Base-by-base conservation (phyloP, 345 rosid species). In the Eucalyptus cloeziana region DNA sequence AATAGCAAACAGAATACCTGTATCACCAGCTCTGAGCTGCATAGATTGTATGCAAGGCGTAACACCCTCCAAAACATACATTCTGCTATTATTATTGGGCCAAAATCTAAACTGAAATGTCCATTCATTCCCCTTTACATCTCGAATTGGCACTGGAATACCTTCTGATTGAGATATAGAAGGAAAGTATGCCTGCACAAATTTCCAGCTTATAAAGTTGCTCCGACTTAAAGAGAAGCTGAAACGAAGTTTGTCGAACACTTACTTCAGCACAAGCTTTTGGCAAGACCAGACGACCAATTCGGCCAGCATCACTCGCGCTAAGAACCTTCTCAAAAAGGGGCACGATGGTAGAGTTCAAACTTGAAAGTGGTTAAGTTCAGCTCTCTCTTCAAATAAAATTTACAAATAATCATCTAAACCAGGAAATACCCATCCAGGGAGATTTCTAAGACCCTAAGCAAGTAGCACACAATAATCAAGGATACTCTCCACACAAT, bases 1-100 rank as follows among this genome's bases (percentile, higher is more conserved):
- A 22, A 56, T 87, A 88, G 89, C 71, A 87, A 88, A 87, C 89
- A 86, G 87, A 43, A 45, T 96, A 95, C 99, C 98, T 51, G 99
- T 96, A 89, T 98, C 99, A 93, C 99, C 99, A 91, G 99, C 99
- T 94, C 97, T 98, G 94, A 98, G 94, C 92, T 96, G 98, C 99
- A 98, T 98, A 54, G 99, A 97, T 95, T 98, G 99, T 93, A 98
- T 98, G 93, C 99, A 98, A 91, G 99, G 99, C 85, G 99, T 98
- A 88, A 98, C 98, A 80, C 99, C 99, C 93, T 98, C 99, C 96
- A 98, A 94, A 90, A 98, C 99, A 22, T 98, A 98, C 99, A 98
- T 98, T 91, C 99, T 95, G 94, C 99, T 98, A 93, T 98, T 98
- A 92, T 98, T 98, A 89, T 98, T 98, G 86, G 99, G 99, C 99